phyloP scores from a whole-genome alignment of 1,139 yeast genomes.

The Magnusiomyces fungicola region DNA sequence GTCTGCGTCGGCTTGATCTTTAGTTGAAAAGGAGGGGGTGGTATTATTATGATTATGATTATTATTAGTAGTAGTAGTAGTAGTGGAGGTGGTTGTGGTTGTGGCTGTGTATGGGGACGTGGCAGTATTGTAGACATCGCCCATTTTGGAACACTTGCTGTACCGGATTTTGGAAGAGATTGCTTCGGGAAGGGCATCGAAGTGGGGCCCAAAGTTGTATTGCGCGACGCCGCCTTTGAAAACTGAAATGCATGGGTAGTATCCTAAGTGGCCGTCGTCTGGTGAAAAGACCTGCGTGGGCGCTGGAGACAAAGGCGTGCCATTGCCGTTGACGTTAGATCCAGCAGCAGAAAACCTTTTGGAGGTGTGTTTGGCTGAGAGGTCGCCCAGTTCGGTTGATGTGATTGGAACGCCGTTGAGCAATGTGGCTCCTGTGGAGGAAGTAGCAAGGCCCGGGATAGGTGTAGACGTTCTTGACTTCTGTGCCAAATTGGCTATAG shows the following conservation, averaged over 20 bases:
- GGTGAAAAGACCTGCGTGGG: slow-evolving; percentile 9
- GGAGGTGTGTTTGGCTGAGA: background rate
- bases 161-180: slow-evolving; percentile 22
- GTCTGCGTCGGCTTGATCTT: background rate
- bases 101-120: too few relatives aligned
- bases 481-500: too few relatives aligned
- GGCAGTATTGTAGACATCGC: background rate
- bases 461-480: too few relatives aligned
- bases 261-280: slow-evolving; percentile 84
- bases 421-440: background rate
- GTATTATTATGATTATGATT: background rate
- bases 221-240: slow-evolving; percentile 73
- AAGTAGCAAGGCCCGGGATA: background rate
- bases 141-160: slow-evolving; percentile 45
- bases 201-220: slow-evolving; percentile 63
- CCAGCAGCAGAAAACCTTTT: background rate
- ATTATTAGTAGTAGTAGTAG: too few relatives aligned
- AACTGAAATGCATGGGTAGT: slow-evolving; percentile 84
- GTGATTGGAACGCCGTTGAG: background rate
- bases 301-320: background rate
- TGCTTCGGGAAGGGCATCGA: slow-evolving; percentile 39
- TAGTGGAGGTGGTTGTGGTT: too few relatives aligned
- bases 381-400: background rate
- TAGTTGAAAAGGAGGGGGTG: background rate
- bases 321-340: slow-evolving; percentile 27